These are phyloP conservation scores for Sungouiozyma intestinalis DNA, from an alignment of 805 yeast species.

Conservation along the genomic window DNA sequence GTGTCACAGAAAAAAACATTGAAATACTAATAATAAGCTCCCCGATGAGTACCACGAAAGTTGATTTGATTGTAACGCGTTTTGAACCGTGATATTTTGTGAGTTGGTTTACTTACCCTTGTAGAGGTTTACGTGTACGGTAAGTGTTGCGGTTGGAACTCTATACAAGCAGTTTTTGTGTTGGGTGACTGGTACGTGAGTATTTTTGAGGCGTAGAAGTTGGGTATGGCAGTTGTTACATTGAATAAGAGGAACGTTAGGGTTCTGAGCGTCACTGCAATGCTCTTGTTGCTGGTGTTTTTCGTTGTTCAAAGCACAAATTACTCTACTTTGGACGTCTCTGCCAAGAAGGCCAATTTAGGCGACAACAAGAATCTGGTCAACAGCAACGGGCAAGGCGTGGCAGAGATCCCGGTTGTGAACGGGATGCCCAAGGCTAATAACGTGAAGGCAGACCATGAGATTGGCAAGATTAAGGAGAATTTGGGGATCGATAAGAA, in stretches of 20 bases:
- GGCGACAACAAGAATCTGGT: neutral
- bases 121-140: too few species aligned
- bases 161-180: too few species aligned
- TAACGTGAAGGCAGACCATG: neutral
- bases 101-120: too few species aligned
- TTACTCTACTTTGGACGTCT: conserved; percentile 3
- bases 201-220: too few species aligned
- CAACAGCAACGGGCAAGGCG: neutral
- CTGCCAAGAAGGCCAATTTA: neutral
- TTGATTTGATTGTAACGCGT: too few species aligned
- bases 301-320: conserved; percentile 21
- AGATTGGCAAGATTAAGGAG: neutral
- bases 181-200: too few species aligned
- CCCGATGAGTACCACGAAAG: too few species aligned
- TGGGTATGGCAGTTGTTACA: conserved; percentile 2
- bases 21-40: too few species aligned
- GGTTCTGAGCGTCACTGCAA: conserved; percentile 17
- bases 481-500: neutral
- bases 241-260: conserved; percentile 22
- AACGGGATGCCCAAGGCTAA: neutral
- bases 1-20: too few species aligned
- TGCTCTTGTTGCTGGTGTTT: conserved; percentile 18
- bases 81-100: too few species aligned
- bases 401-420: neutral
- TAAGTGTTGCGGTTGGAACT: too few species aligned